phyloP scores from a whole-genome alignment of 139 green algal genomes.

The Raphidocelis subcapitata region DNA sequence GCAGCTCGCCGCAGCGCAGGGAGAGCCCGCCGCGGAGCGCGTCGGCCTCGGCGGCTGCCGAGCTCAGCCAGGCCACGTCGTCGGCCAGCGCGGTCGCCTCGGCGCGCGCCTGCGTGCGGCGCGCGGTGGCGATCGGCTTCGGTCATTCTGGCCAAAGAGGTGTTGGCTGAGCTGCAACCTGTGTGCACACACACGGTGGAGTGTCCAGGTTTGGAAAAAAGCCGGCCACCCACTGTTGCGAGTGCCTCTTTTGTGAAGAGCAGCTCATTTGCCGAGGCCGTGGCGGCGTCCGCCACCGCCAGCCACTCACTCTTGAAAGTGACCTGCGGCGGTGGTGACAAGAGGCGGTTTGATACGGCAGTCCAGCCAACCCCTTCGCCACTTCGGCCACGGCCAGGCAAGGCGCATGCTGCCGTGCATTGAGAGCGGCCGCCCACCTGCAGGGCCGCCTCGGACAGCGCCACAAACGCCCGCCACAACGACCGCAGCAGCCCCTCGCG shows the following conservation, averaged over 20 bases:
- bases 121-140: too few relatives aligned
- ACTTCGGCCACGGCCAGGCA: not conserved
- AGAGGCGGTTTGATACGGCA: not conserved
- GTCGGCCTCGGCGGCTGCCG: constrained; percentile 12
- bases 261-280: constrained; percentile 48
- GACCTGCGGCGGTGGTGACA: constrained; percentile 12
- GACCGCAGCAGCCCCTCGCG: constrained; percentile 49
- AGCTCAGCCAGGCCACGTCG: constrained; percentile 14
- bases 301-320: constrained; percentile 49
- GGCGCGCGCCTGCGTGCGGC: not conserved
- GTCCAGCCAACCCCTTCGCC: not conserved
- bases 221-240: constrained; percentile 29
- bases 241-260: constrained; percentile 51
- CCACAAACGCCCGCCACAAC: constrained; percentile 47
- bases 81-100: constrained; percentile 11
- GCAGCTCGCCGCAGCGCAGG: not conserved
- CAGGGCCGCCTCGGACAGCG: constrained; percentile 48
- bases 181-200: too few relatives aligned
- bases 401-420: too few relatives aligned
- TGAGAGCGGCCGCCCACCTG: constrained; percentile 24
- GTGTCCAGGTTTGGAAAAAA: too few relatives aligned
- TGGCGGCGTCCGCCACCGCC: constrained; percentile 39
- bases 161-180: too few relatives aligned
- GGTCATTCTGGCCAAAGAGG: too few relatives aligned
- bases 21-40: constrained; percentile 10